Conservation (phyloP, 2,329 filamentous ascomycete genomes). For the Paraphoma chrysanthemicola region DNA sequence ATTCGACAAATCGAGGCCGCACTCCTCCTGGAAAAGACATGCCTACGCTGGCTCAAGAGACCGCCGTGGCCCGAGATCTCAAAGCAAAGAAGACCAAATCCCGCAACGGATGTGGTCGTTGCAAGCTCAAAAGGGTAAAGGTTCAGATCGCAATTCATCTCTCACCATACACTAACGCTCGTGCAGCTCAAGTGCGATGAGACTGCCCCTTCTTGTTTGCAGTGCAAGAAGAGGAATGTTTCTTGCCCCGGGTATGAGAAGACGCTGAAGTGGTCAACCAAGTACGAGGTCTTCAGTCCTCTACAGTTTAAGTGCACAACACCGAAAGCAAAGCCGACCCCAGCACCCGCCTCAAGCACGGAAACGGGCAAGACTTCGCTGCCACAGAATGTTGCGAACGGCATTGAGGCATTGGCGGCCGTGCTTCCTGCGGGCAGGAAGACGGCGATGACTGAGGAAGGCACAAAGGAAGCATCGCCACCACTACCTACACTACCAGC, state of each 20-base stretch:
- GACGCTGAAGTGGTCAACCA: constrained; percentile 57
- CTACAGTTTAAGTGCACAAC: constrained; percentile 30
- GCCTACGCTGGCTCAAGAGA: constrained; percentile 38
- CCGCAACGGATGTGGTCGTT: constrained; percentile 44
- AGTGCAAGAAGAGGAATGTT: constrained; percentile 53
- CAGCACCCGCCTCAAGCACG: constrained; percentile 10
- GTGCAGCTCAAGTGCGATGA: constrained; percentile 54
- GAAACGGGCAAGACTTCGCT: constrained; percentile 20
- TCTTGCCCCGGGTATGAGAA: constrained; percentile 56
- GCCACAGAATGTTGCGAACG: constrained; percentile 39
- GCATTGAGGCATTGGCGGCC: constrained; percentile 46
- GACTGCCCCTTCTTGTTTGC: constrained; percentile 50
- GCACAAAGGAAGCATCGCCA: constrained; percentile 24
- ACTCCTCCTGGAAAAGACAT: constrained; percentile 25
- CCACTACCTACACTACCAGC: constrained; percentile 24
- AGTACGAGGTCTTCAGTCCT: constrained; percentile 55
- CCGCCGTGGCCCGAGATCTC: constrained; percentile 31
- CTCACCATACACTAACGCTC: constrained; percentile 21
- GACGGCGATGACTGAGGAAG: constrained; percentile 16
- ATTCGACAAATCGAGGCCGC: constrained; percentile 21
- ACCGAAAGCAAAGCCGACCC: constrained; percentile 17
- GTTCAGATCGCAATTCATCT: not conserved
- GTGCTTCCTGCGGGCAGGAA: constrained; percentile 42
- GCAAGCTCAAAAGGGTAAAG: constrained; percentile 45
- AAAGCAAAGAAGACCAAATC: constrained; percentile 46